Evolutionary conservation across 345 rosid species (phyloP), one percentile per base, ranked within the genome.

Genomic region (Hibiscus tridactylites): DNA sequence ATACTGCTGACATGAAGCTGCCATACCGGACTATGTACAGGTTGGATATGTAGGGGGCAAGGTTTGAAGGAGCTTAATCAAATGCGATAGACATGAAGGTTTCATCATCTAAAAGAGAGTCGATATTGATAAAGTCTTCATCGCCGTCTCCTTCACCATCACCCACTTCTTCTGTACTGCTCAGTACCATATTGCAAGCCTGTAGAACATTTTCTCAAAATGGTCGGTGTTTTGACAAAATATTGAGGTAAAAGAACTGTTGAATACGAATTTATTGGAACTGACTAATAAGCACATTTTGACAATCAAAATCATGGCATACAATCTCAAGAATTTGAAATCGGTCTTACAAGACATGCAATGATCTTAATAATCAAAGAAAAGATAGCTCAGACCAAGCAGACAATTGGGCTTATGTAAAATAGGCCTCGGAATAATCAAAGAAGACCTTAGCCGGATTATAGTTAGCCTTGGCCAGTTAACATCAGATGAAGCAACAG

Each of bases 101-200:
- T 21, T 21, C 24, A 21, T 21, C 24, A 21, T 21, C 24, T 21
- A 21, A 21, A 21, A 21, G 24, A 21, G 24, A 21, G 24, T 21
- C 24, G 24, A 21, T 21, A 21, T 21, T 1, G 24, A 21, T 21
- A 21, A 21, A 21, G 24, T 21, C 24, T 21, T 21, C 24, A 21
- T 21, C 24, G 24, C 24, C 24, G 24, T 21, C 86, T 28, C 37
- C 82, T 21, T 78, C 80, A 16, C 24, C 74, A 19, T 81, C 85
- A 39, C 44, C 83, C 37, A 24, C 58, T 71, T 80, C 92, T 65
- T 81, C 80, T 0, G 76, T 62, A 35, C 71, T 75, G 79, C 72
- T 81, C 76, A 73, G 16, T 50, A 76, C 82, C 88, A 82, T 78
- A 35, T 78, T 72, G 58, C 70, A 29, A 49, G 57, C 81, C 91